These are phyloP conservation scores for Cryptosporidium ubiquitum DNA, from an alignment of 169 alveolate genomes.

Conservation along the genomic window DNA sequence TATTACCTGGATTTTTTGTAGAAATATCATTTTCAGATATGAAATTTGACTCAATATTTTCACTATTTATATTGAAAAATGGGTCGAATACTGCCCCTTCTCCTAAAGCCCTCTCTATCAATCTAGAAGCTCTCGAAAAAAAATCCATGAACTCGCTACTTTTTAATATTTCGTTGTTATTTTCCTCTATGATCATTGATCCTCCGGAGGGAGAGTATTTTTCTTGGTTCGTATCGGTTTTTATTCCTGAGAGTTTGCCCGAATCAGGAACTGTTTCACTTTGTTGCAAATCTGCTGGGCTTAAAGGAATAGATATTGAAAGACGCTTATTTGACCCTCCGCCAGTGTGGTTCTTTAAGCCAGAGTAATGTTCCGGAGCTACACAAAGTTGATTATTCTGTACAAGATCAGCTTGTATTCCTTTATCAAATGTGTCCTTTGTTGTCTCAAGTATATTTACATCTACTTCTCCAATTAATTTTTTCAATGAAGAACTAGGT, in stretches of 20 bases:
- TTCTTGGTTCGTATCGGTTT: neutral
- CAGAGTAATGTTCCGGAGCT: neutral
- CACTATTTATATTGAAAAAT: slow-evolving; percentile 43
- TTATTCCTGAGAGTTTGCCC: neutral
- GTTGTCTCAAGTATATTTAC: slow-evolving; percentile 31
- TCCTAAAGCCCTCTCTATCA: slow-evolving; percentile 62
- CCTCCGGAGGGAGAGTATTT: neutral
- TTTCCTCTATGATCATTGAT: neutral
- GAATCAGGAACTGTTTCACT: neutral
- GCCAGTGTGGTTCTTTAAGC: neutral
- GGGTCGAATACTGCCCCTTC: slow-evolving; percentile 71
- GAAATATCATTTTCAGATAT: neutral
- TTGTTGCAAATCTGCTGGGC: neutral
- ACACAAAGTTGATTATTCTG: neutral
- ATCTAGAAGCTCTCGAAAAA: slow-evolving; percentile 43
- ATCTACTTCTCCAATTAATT: slow-evolving; percentile 29
- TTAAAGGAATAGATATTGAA: slow-evolving; percentile 32
- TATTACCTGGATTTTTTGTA: slow-evolving; percentile 63
- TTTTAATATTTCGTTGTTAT: slow-evolving; percentile 39
- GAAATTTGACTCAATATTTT: neutral
- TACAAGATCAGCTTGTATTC: slow-evolving; percentile 50
- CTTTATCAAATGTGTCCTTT: slow-evolving; percentile 52
- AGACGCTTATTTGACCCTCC: slow-evolving; percentile 3
- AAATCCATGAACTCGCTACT: slow-evolving; percentile 71
- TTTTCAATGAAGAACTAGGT: neutral